A percentile compares a stretch with the other conserved stretches of the same genome.
Evolutionary conservation across 2,329 filamentous ascomycete species (phyloP).

Genomic region (Herpomyces periplanetae): DNA sequence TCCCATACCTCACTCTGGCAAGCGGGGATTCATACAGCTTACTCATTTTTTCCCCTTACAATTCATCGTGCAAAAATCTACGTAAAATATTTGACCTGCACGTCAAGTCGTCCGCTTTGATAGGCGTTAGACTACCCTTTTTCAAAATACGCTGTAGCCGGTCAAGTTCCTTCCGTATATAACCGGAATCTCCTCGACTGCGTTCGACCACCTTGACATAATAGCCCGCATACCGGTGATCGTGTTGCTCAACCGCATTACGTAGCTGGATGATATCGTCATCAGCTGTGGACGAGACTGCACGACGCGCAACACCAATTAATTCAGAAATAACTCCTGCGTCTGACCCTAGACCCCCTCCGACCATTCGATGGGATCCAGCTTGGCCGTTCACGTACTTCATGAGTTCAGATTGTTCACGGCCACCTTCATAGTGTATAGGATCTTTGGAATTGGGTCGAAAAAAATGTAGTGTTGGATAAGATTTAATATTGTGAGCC

Average conservation of each 20-base stretch:
- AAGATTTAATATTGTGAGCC: conserved; percentile 38
- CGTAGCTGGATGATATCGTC: conserved; percentile 28
- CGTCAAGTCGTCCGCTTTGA: conserved; percentile 60
- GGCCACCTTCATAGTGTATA: conserved; percentile 30
- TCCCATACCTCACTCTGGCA: too few relatives aligned
- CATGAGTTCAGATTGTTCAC: conserved; percentile 33
- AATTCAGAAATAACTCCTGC: conserved; percentile 50
- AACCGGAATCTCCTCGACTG: conserved; percentile 32
- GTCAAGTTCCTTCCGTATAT: conserved; percentile 46
- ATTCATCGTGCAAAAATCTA: conserved; percentile 24
- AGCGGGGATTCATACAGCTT: too few relatives aligned
- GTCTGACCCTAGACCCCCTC: conserved; percentile 33
- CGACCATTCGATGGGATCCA: conserved; percentile 42
- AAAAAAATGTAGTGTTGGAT: conserved; percentile 96
- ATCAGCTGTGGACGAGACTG: conserved; percentile 15
- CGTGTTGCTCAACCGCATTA: conserved; percentile 25
- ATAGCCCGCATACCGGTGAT: conserved; percentile 42
- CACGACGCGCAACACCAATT: conserved; percentile 33
- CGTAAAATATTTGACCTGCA: conserved; percentile 56
- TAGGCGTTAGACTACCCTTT: conserved; percentile 46
- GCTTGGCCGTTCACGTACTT: conserved; percentile 55
- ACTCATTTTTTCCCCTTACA: conserved; percentile 18
- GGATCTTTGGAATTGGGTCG: conserved; percentile 35
- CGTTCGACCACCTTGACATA: conserved; percentile 73
- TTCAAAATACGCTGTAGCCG: conserved; percentile 37